Evolutionary conservation across 371 early-diverging fungal species (phyloP).

Genomic region (Mortierella sp.): DNA sequence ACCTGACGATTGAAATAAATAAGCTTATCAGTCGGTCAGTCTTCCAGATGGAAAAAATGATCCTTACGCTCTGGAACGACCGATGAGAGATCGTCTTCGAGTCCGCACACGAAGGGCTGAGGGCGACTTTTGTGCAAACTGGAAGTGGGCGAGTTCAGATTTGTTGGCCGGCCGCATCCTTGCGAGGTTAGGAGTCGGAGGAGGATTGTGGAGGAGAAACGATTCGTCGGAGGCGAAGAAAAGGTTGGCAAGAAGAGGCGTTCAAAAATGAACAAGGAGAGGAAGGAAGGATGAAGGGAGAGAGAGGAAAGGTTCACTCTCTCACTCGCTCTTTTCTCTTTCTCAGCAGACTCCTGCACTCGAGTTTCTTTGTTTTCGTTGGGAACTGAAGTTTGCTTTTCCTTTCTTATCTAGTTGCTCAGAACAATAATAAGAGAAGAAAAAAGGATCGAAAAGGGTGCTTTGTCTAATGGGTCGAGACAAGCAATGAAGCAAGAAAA

Average conservation of each 20-base stretch:
- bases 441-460: background rate
- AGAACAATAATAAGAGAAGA: background rate
- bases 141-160: slow-evolving; percentile 29
- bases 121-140: slow-evolving; percentile 25
- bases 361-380: background rate
- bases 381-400: background rate
- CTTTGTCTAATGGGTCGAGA: background rate
- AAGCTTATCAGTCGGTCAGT: background rate
- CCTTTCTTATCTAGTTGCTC: background rate
- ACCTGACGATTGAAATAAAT: slow-evolving; percentile 6
- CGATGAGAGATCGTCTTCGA: slow-evolving; percentile 45
- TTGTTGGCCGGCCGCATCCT: slow-evolving; percentile 42
- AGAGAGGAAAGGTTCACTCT: background rate
- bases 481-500: background rate
- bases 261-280: background rate
- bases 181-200: background rate
- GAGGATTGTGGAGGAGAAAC: background rate
- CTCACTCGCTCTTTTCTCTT: background rate
- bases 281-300: background rate
- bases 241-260: background rate
- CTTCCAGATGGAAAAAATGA: background rate
- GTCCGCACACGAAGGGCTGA: slow-evolving; percentile 35
- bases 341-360: slow-evolving; percentile 4
- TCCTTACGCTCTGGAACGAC: slow-evolving; percentile 52
- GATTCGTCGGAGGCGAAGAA: background rate